Conservation (phyloP, 305 asterid species). For the Euphrasia arctica region DNA sequence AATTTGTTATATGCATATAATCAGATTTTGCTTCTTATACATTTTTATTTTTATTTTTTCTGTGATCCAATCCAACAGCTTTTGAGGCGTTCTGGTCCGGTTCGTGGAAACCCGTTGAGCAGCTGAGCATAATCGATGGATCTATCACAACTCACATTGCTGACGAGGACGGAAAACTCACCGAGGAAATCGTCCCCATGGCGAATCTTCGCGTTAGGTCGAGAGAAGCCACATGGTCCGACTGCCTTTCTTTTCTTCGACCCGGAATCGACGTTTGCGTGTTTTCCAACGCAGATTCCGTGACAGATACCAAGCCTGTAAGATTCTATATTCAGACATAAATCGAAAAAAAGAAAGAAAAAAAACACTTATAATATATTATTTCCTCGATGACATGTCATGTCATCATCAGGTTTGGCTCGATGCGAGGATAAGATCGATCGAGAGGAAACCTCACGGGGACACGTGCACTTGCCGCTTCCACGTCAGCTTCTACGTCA, state of each 20-base stretch:
- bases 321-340: neutral
- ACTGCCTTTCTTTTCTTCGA: constrained; percentile 73
- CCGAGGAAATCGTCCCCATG: constrained; percentile 54
- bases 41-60: neutral
- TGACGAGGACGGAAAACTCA: constrained; percentile 44
- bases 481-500: constrained; percentile 59
- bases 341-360: neutral
- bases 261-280: constrained; percentile 83
- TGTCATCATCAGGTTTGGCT: constrained; percentile 53
- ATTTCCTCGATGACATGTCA: too few species aligned
- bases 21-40: too few species aligned
- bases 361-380: too few species aligned
- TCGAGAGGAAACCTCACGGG: constrained; percentile 79
- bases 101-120: constrained; percentile 80
- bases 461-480: constrained; percentile 57
- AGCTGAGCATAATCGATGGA: constrained; percentile 49
- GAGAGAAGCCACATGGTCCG: constrained; percentile 58
- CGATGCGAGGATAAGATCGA: constrained; percentile 82
- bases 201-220: constrained; percentile 75
- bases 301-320: constrained; percentile 19
- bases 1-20: neutral
- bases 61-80: constrained; percentile 42
- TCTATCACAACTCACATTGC: constrained; percentile 38
- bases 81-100: constrained; percentile 74
- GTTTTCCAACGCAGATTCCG: constrained; percentile 33